Evolutionary conservation across 2,329 filamentous ascomycete species (phyloP), one percentile per base, ranked within the genome.

Genomic region (Fusarium proliferatum): DNA sequence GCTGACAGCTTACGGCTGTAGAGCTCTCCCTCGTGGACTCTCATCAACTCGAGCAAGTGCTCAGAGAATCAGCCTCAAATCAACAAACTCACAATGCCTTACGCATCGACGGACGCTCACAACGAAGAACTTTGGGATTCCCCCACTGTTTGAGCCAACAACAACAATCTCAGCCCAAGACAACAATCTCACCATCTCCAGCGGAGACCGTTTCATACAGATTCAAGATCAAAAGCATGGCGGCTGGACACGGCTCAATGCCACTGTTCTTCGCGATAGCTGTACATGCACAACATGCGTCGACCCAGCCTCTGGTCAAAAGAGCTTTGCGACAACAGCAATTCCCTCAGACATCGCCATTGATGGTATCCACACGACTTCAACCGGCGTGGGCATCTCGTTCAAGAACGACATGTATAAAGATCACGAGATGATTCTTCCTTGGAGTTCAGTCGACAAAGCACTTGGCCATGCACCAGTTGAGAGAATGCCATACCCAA

Each of bases 261-360:
- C 79, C 0, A 62, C 76, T 11, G 67, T 79, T 64, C 80, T 91
- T 21, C 88, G 90, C 33, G 89, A 91, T 73, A 81, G 82, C 26
- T 91, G 90, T 75, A 79, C 81, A 41, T 92, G 90, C 74, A 64
- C 79, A 1, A 75, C 75, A 16, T 92, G 90, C 78, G 84, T 88
- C 59, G 87, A 90, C 69, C 82, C 83, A 2, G 84, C 87, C n/a
- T 91, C 90, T 3, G 89, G 88, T 49, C 89, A 91, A 70, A 89
- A 90, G 79, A 87, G 82, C 67, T 87, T 86, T 74, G 81, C 82
- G 2, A 85, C 84, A 8, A 80, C 81, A 34, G 82, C 86, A 38
- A 80, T 88, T 9, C 81, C 82, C 10, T 30, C 71, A 4, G 53
- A 76, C 16, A 82, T 86, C 34, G 56, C 70, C 17, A 78, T 86